phyloP scores from a whole-genome alignment of 139 green algal species.

The Tetraselmis chui region DNA sequence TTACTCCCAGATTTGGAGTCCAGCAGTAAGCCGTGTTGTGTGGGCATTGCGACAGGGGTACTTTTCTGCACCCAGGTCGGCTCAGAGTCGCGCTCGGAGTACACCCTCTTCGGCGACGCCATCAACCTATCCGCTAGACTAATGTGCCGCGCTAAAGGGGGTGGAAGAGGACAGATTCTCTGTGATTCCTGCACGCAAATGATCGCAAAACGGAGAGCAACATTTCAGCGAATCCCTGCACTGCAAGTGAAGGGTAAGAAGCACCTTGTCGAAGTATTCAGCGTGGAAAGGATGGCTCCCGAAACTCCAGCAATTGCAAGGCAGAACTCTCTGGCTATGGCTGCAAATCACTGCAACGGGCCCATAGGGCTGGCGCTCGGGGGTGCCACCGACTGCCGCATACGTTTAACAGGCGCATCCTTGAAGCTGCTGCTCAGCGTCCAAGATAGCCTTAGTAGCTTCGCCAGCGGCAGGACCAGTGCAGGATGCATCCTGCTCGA shows the following conservation, averaged over 20 bases:
- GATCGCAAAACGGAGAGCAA: not conserved
- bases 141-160: slow-evolving; percentile 51
- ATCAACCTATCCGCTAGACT: slow-evolving; percentile 77
- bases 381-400: not conserved
- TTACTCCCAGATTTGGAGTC: slow-evolving; percentile 16
- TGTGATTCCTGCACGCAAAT: not conserved
- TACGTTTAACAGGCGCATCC: not conserved
- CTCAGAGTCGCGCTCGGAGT: slow-evolving; percentile 60
- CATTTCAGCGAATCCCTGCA: not conserved
- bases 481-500: not conserved
- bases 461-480: not conserved
- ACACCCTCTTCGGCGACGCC: slow-evolving; percentile 78
- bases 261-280: not conserved
- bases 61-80: slow-evolving; percentile 75
- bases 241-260: not conserved
- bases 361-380: not conserved
- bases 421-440: not conserved
- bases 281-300: too few relatives aligned
- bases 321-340: too few relatives aligned
- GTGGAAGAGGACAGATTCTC: not conserved
- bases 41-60: slow-evolving; percentile 71
- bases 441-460: not conserved
- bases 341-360: not conserved
- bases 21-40: slow-evolving; percentile 28
- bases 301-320: too few relatives aligned